Evolutionary conservation across 257 asterid genomes (phyloP).

Genomic region (Plantago ovata): DNA sequence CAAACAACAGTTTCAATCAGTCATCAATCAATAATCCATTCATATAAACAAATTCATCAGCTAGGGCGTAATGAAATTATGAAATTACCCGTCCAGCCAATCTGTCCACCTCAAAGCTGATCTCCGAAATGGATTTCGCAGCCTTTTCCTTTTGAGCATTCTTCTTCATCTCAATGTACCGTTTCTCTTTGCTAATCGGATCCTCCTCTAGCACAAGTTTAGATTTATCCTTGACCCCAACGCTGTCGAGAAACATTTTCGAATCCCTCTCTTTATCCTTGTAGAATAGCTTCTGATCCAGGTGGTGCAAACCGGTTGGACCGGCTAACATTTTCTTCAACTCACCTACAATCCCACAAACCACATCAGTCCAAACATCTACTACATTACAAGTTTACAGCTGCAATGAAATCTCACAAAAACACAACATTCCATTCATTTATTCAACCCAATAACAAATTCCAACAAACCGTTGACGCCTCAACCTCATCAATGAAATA

Average conservation of each 20-base stretch:
- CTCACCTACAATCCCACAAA: constrained; percentile 43
- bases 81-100: constrained; percentile 59
- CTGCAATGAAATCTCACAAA: neutral
- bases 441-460: too few relatives aligned
- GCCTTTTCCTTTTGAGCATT: constrained; percentile 65
- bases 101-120: constrained; percentile 73
- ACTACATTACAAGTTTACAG: neutral
- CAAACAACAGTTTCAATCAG: constrained; percentile 6
- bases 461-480: too few relatives aligned
- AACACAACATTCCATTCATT: neutral
- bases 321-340: constrained; percentile 85
- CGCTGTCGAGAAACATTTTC: constrained; percentile 56
- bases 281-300: constrained; percentile 79
- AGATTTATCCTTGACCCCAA: constrained; percentile 81
- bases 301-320: constrained; percentile 82
- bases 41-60: neutral
- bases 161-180: constrained; percentile 63
- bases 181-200: constrained; percentile 67
- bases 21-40: neutral
- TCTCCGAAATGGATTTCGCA: constrained; percentile 56
- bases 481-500: too few relatives aligned
- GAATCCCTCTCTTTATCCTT: constrained; percentile 83
- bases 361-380: neutral
- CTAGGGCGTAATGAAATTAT: neutral
- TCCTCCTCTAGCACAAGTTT: constrained; percentile 76